Conservation (phyloP, 2,329 filamentous ascomycete species). For the Tolypocladium ovalisporum region DNA sequence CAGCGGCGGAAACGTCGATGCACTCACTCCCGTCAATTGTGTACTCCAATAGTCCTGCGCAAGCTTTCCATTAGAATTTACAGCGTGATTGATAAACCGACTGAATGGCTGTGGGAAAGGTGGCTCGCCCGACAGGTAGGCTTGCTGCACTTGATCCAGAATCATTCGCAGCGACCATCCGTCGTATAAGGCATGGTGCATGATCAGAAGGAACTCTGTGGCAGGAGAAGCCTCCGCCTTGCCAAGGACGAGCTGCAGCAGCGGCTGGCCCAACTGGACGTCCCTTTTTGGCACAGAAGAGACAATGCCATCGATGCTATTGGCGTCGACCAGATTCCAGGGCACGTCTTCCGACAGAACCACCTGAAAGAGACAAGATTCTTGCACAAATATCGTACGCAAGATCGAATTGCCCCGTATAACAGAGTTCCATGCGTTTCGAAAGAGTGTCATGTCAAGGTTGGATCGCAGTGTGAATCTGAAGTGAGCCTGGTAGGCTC, state of each 20-base stretch:
- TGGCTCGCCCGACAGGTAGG: slow-evolving; percentile 20
- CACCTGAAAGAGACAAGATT: slow-evolving; percentile 27
- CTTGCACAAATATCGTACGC: slow-evolving; percentile 30
- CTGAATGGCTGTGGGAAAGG: not conserved
- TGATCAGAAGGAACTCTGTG: slow-evolving; percentile 20
- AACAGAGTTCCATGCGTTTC: slow-evolving; percentile 26
- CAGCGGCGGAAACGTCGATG: not conserved
- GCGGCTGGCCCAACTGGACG: slow-evolving; percentile 25
- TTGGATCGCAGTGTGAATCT: slow-evolving; percentile 23
- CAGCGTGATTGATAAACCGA: not conserved
- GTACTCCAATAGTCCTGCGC: not conserved
- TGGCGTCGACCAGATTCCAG: slow-evolving; percentile 18
- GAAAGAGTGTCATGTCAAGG: slow-evolving; percentile 15
- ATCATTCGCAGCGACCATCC: slow-evolving; percentile 39
- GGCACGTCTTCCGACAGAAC: slow-evolving; percentile 12
- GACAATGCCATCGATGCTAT: not conserved
- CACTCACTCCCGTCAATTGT: not conserved
- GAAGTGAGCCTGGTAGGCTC: slow-evolving; percentile 34
- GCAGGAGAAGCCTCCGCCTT: not conserved
- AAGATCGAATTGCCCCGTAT: slow-evolving; percentile 25
- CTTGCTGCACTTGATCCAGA: slow-evolving; percentile 29
- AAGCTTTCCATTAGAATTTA: not conserved
- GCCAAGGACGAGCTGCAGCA: slow-evolving; percentile 31
- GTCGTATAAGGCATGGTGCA: slow-evolving; percentile 42
- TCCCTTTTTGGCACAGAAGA: slow-evolving; percentile 10